A percentile compares a stretch with the other conserved stretches of the same genome.
phyloP scores from a whole-genome alignment of 441 rosid species.

The Erodium trifolium region DNA sequence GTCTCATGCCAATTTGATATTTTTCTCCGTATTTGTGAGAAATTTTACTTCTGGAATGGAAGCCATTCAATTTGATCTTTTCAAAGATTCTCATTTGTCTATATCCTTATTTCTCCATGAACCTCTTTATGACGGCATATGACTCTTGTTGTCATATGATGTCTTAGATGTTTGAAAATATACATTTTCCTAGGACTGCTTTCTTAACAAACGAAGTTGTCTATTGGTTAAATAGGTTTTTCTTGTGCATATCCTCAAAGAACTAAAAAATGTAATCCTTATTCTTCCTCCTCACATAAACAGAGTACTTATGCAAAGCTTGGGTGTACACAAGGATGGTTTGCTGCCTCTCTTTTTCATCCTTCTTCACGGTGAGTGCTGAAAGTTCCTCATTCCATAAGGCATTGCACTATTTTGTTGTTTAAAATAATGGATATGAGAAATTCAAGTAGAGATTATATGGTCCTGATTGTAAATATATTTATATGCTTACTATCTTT shows the following conservation, averaged over 20 bases:
- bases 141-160: neutral
- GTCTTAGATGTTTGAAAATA: neutral
- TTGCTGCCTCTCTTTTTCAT: conserved; percentile 61
- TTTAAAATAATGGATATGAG: neutral
- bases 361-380: conserved; percentile 53
- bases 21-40: no score
- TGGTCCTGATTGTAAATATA: no score
- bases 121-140: neutral
- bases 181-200: neutral
- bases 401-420: neutral
- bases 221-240: neutral
- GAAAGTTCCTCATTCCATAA: neutral
- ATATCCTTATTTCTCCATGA: neutral
- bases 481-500: no score
- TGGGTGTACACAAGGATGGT: conserved; percentile 94
- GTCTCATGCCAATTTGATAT: no score
- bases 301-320: conserved; percentile 84
- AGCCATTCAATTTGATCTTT: neutral
- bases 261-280: neutral
- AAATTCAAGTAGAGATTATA: neutral
- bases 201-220: neutral
- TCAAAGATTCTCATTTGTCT: neutral
- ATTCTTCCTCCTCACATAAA: neutral
- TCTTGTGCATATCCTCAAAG: conserved; percentile 5
- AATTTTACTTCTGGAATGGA: neutral